These are phyloP conservation scores for Ceriops decandra DNA, from an alignment of 345 rosid species.

Conservation along the genomic window DNA sequence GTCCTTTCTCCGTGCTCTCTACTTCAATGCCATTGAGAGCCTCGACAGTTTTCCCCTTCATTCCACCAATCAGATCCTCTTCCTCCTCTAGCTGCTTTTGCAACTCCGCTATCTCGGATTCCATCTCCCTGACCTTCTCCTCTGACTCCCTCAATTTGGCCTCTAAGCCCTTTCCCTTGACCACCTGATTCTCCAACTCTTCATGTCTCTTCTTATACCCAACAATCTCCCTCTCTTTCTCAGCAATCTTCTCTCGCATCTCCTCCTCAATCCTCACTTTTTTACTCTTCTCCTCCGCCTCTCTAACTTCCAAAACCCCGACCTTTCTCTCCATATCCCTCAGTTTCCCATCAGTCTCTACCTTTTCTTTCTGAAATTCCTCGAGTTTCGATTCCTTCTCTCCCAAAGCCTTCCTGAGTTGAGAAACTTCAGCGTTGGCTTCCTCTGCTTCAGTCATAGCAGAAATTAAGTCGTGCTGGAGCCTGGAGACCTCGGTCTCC, in stretches of 20 bases:
- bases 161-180: slow-evolving; percentile 18
- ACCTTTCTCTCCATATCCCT: slow-evolving; percentile 73
- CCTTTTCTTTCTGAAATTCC: slow-evolving; percentile 51
- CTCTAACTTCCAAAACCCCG: slow-evolving; percentile 53
- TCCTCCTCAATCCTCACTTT: slow-evolving; percentile 56
- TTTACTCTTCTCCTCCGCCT: slow-evolving; percentile 62
- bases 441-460: slow-evolving; percentile 50
- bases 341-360: slow-evolving; percentile 48
- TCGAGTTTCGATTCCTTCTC: slow-evolving; percentile 39
- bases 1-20: slow-evolving; percentile 14
- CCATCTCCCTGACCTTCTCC: slow-evolving; percentile 36
- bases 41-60: slow-evolving; percentile 40
- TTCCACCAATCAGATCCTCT: slow-evolving; percentile 24
- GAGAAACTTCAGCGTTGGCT: slow-evolving; percentile 32
- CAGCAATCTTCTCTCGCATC: slow-evolving; percentile 45
- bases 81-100: slow-evolving; percentile 44
- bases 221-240: slow-evolving; percentile 45
- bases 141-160: slow-evolving; percentile 34
- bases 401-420: slow-evolving; percentile 11
- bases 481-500: slow-evolving; percentile 55
- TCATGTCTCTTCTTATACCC: slow-evolving; percentile 39
- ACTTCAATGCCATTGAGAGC: slow-evolving; percentile 28
- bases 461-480: slow-evolving; percentile 58
- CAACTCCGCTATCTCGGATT: slow-evolving; percentile 36
- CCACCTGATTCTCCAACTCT: slow-evolving; percentile 40